These are phyloP conservation scores for Westerdykella aurantiaca DNA, from an alignment of 2,329 filamentous ascomycete species.

Conservation along the genomic window DNA sequence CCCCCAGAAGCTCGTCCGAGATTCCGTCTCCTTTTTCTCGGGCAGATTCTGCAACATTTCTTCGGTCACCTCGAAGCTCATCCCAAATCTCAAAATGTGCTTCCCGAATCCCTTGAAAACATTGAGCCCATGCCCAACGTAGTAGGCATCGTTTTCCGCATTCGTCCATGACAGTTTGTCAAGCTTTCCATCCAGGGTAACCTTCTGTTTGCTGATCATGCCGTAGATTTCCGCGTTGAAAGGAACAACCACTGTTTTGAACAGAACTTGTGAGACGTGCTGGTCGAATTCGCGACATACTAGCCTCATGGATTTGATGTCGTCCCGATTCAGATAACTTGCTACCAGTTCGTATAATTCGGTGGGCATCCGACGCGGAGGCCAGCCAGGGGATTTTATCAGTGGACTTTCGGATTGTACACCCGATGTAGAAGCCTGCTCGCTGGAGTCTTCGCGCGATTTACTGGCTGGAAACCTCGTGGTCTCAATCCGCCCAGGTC, in stretches of 20 bases:
- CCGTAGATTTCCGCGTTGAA: slow-evolving; percentile 61
- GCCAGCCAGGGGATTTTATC: slow-evolving; percentile 26
- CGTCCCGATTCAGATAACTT: slow-evolving; percentile 50
- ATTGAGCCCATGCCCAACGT: slow-evolving; percentile 55
- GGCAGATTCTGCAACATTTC: slow-evolving; percentile 46
- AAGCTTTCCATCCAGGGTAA: slow-evolving; percentile 34
- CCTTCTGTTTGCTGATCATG: slow-evolving; percentile 37
- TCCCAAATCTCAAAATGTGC: slow-evolving; percentile 58
- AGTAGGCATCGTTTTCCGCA: slow-evolving; percentile 39
- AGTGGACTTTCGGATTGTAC: too few relatives aligned
- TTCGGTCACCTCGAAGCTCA: slow-evolving; percentile 64
- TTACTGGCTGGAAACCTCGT: too few relatives aligned
- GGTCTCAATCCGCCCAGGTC: too few relatives aligned
- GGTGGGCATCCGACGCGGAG: slow-evolving; percentile 46
- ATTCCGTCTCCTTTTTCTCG: slow-evolving; percentile 51
- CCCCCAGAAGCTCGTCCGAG: slow-evolving; percentile 57
- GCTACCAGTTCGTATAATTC: slow-evolving; percentile 59
- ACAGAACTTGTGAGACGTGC: slow-evolving; percentile 54
- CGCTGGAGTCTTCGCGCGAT: too few relatives aligned
- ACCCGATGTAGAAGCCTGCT: too few relatives aligned
- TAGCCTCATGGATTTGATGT: slow-evolving; percentile 56
- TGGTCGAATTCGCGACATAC: slow-evolving; percentile 56
- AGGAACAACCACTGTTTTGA: slow-evolving; percentile 58
- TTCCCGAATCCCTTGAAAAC: slow-evolving; percentile 57
- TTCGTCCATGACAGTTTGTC: slow-evolving; percentile 41